phyloP scores from a whole-genome alignment of 352 stramenopile species.

The Elongisporangium senticosum region DNA sequence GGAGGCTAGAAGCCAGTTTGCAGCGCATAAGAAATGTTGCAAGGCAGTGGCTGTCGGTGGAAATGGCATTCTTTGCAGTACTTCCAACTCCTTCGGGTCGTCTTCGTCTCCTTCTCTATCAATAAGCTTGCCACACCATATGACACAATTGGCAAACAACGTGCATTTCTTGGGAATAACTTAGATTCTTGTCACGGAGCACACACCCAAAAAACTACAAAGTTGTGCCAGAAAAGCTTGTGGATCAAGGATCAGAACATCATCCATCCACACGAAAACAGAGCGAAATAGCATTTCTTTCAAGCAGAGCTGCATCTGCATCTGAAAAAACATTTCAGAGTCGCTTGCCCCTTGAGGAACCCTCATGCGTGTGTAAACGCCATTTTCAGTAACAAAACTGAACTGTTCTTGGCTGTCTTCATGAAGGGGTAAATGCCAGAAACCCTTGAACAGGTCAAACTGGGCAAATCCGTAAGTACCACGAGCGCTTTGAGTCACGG shows the following conservation, averaged over 20 bases:
- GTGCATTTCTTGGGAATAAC: conserved; percentile 11
- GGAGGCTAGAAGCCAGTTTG: conserved; percentile 8
- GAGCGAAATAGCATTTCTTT: conserved; percentile 6
- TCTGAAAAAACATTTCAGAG: conserved; percentile 4
- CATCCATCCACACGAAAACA: conserved; percentile 7
- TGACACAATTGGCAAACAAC: conserved; percentile 8
- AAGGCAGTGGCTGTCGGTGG: conserved; percentile 4
- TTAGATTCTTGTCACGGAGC: conserved; percentile 1
- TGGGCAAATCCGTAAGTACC: conserved; percentile 11
- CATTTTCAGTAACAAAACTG: conserved; percentile 13
- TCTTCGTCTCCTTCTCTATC: conserved; percentile 7
- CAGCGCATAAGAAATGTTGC: conserved; percentile 12
- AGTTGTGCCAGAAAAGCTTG: too few species aligned
- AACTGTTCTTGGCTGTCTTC: conserved; percentile 10
- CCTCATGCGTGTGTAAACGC: conserved; percentile 10
- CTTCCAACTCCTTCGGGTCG: background rate
- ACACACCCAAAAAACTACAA: background rate
- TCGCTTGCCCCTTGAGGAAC: background rate
- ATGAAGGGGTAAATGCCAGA: conserved; percentile 13
- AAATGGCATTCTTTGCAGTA: conserved; percentile 6
- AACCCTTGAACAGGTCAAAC: conserved; percentile 16
- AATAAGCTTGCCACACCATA: conserved; percentile 10
- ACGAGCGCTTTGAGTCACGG: conserved; percentile 6
- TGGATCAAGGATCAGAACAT: conserved; percentile 2
- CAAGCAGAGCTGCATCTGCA: conserved; percentile 6